A percentile compares a stretch with the other conserved stretches of the same genome.
Evolutionary conservation across 2,329 filamentous ascomycete species (phyloP).

Genomic region (Aphanoascus verrucosus): DNA sequence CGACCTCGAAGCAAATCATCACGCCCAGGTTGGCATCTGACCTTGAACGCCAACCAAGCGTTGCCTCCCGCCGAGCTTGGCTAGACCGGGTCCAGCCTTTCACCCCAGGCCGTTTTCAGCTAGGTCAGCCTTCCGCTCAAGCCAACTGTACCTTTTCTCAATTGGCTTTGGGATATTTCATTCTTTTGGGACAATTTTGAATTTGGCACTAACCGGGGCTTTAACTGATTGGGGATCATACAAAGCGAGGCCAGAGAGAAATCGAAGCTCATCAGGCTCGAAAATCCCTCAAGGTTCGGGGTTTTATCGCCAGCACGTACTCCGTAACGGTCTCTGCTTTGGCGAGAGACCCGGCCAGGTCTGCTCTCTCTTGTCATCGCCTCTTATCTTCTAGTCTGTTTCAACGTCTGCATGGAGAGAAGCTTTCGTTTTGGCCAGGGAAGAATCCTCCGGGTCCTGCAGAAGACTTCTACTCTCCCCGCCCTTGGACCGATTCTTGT

Average conservation of each 20-base stretch:
- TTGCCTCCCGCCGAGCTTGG: slow-evolving; percentile 11
- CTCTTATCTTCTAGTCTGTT: background rate
- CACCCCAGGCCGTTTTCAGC: slow-evolving; percentile 8
- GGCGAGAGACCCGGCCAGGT: background rate
- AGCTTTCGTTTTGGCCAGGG: background rate
- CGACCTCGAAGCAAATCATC: background rate
- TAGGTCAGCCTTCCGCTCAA: slow-evolving; percentile 7
- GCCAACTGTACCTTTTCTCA: background rate
- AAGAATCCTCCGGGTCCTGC: background rate
- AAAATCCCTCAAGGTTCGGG: background rate
- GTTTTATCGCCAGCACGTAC: background rate
- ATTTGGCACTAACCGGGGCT: slow-evolving; percentile 8
- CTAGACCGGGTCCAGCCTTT: slow-evolving; percentile 8
- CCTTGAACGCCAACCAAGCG: slow-evolving; percentile 9
- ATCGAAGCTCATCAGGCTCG: too few species aligned
- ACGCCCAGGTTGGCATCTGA: slow-evolving; percentile 8
- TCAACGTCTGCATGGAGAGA: background rate
- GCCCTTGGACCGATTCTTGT: background rate
- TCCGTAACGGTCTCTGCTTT: background rate
- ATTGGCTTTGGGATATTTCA: slow-evolving; percentile 5
- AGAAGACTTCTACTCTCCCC: background rate
- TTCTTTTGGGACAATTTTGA: slow-evolving; percentile 9
- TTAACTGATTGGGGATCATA: slow-evolving; percentile 7
- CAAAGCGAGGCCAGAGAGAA: slow-evolving; percentile 3
- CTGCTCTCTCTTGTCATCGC: background rate